Conservation (phyloP, 2,329 filamentous ascomycete genomes). For the Exophiala alcalophila region DNA sequence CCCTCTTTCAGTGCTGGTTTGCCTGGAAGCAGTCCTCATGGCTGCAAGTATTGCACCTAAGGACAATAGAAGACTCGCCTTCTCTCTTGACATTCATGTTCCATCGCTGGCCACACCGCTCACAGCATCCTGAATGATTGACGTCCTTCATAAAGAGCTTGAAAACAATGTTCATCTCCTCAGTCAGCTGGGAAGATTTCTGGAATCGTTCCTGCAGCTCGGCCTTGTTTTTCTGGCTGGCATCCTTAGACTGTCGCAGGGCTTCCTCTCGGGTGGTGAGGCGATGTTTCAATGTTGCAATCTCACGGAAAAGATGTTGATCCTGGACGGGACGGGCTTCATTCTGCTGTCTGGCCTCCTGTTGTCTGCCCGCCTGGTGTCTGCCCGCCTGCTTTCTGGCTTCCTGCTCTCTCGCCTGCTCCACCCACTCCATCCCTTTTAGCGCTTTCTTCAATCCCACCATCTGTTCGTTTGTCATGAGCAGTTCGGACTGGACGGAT, state of each 20-base stretch:
- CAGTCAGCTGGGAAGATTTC: neutral
- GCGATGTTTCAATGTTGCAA: neutral
- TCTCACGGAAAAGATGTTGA: too few species aligned
- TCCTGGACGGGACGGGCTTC: too few species aligned
- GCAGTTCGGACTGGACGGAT: conserved; percentile 6
- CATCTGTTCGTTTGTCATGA: neutral
- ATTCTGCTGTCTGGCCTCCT: too few species aligned
- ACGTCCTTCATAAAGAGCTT: conserved; percentile 1
- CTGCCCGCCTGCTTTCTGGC: neutral
- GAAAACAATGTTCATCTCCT: conserved; percentile 4
- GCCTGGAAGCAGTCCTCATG: conserved; percentile 1
- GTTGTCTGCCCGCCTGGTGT: too few species aligned
- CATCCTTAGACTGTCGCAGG: conserved; percentile 2
- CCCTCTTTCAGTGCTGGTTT: too few species aligned
- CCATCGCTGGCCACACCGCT: conserved; percentile 1
- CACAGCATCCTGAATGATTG: conserved; percentile 3
- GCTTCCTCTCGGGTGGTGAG: neutral
- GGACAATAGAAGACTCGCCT: neutral
- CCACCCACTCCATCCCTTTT: too few species aligned
- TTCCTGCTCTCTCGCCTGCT: neutral
- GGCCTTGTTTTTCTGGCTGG: conserved; percentile 9
- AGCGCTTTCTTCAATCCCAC: neutral
- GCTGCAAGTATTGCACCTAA: conserved; percentile 6
- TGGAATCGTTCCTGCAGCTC: conserved; percentile 4
- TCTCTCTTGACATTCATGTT: conserved; percentile 4